phyloP scores from a whole-genome alignment of 2,329 filamentous ascomycete genomes.

The Claviceps sp. region DNA sequence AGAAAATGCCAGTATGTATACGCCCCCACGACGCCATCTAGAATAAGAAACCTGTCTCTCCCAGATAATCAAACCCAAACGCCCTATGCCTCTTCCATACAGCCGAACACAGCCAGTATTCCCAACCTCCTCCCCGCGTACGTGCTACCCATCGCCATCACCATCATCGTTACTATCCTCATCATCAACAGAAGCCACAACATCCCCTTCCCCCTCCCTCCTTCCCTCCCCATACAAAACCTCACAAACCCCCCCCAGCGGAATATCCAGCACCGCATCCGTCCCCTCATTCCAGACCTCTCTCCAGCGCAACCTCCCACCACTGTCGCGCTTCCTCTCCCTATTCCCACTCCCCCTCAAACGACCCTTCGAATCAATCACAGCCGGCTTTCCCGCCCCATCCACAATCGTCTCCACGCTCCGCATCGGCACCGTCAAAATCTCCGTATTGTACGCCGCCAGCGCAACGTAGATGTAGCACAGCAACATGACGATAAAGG shows the following conservation, averaged over 20 bases:
- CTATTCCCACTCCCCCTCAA: conserved; percentile 25
- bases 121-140: no score
- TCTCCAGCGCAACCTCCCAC: conserved; percentile 52
- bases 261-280: conserved; percentile 94
- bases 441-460: conserved; percentile 78
- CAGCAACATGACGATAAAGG: conserved; percentile 76
- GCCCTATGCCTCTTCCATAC: no score
- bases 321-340: conserved; percentile 23
- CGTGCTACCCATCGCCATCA: background rate
- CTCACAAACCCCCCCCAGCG: conserved; percentile 87
- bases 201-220: conserved; percentile 12
- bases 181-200: conserved; percentile 1
- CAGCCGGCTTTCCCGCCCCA: conserved; percentile 73
- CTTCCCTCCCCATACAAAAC: conserved; percentile 64
- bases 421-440: conserved; percentile 67
- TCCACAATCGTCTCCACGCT: conserved; percentile 86
- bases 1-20: no score
- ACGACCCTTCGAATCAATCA: conserved; percentile 58
- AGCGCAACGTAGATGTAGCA: conserved; percentile 92
- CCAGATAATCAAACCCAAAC: no score
- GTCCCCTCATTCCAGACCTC: conserved; percentile 83
- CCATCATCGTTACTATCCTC: background rate
- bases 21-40: no score
- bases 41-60: no score
- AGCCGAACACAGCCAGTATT: no score